A percentile compares a stretch with the other conserved stretches of the same genome.
Evolutionary conservation across 2,329 filamentous ascomycete species (phyloP).

Genomic region (Botrytis paeoniae): DNA sequence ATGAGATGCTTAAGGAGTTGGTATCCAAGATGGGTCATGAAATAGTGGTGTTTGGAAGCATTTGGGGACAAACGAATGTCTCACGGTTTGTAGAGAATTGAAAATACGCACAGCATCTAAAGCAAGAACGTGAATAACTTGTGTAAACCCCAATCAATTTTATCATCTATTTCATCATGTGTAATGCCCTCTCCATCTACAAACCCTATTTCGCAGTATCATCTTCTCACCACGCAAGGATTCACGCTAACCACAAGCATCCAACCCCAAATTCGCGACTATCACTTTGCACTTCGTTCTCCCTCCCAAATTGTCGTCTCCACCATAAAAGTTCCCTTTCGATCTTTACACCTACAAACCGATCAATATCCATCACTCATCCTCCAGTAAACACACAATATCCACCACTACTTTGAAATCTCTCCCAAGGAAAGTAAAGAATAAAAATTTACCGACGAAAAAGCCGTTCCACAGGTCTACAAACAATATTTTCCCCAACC

Average conservation of each 20-base stretch:
- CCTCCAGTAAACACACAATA: not conserved
- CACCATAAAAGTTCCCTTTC: constrained; percentile 55
- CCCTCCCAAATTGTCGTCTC: constrained; percentile 64
- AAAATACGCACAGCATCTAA: not conserved
- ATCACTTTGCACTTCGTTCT: constrained; percentile 17
- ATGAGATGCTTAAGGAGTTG: not conserved
- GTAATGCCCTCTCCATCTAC: not conserved
- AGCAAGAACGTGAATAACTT: not conserved
- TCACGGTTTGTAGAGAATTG: not conserved
- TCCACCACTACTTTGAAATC: constrained; percentile 1
- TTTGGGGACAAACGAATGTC: not conserved
- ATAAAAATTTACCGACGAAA: constrained; percentile 53
- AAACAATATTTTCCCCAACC: constrained; percentile 43
- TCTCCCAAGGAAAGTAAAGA: not conserved
- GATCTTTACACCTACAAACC: constrained; percentile 53
- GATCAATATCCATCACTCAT: constrained; percentile 10
- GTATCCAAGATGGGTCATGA: not conserved
- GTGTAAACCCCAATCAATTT: not conserved
- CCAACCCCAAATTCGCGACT: not conserved
- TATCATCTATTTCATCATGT: not conserved
- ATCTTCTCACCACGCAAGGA: not conserved
- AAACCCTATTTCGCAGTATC: too few relatives aligned
- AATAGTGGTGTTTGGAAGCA: not conserved
- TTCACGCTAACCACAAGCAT: constrained; percentile 10
- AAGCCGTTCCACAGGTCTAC: constrained; percentile 56